Conservation (phyloP, 2,329 filamentous ascomycete genomes). For the Atkinsonella hypoxylon region DNA sequence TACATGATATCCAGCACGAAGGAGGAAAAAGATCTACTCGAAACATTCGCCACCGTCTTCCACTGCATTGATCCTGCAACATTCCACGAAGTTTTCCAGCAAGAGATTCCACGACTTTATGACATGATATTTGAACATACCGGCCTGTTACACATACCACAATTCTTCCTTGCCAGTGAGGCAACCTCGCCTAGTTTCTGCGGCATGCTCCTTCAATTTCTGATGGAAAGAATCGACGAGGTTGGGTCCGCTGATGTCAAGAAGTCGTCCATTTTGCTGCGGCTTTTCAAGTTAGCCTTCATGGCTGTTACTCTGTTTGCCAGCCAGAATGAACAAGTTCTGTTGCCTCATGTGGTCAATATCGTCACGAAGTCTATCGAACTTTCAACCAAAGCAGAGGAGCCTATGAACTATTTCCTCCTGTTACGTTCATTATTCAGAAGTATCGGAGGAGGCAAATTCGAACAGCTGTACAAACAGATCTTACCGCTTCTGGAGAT, state of each 20-base stretch:
- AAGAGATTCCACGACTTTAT: constrained; percentile 92
- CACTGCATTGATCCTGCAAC: constrained; percentile 97
- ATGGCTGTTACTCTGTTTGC: constrained; percentile 98
- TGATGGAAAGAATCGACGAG: constrained; percentile 94
- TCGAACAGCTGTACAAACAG: constrained; percentile 97
- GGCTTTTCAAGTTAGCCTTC: constrained; percentile 95
- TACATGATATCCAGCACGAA: constrained; percentile 90
- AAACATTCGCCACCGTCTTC: constrained; percentile 96
- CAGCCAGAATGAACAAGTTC: constrained; percentile 84
- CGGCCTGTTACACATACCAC: constrained; percentile 83
- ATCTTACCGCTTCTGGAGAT: constrained; percentile 94
- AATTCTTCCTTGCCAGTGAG: constrained; percentile 98
- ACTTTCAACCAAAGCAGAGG: constrained; percentile 85
- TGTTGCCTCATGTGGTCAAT: constrained; percentile 90
- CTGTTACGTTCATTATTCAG: constrained; percentile 84
- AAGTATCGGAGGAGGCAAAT: constrained; percentile 93
- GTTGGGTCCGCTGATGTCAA: constrained; percentile 86
- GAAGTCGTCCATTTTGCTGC: constrained; percentile 82
- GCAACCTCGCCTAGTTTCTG: constrained; percentile 96
- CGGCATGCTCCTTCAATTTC: constrained; percentile 91
- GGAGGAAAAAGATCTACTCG: constrained; percentile 93
- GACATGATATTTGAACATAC: constrained; percentile 97
- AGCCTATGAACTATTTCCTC: constrained; percentile 98
- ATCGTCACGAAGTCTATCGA: constrained; percentile 97
- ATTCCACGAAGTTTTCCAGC: constrained; percentile 96